phyloP scores from a whole-genome alignment of 805 yeast genomes.

The Ogataea minuta region DNA sequence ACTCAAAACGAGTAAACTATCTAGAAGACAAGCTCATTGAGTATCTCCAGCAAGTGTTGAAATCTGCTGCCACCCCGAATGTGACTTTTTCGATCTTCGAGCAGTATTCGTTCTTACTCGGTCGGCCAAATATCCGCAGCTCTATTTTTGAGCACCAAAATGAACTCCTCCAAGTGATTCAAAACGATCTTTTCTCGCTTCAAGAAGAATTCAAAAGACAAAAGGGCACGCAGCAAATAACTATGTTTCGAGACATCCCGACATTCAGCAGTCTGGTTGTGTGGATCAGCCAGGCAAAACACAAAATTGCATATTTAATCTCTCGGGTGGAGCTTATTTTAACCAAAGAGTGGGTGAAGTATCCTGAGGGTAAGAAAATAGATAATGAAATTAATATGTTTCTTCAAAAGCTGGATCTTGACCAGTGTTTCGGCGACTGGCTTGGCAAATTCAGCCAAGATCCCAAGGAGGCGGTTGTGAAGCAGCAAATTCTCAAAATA shows the following conservation, averaged over 20 bases:
- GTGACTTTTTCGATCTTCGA: slow-evolving; percentile 54
- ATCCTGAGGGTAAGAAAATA: slow-evolving; percentile 67
- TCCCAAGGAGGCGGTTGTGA: slow-evolving; percentile 13
- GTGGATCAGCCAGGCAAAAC: slow-evolving; percentile 52
- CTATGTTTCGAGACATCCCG: slow-evolving; percentile 47
- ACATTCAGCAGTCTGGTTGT: slow-evolving; percentile 44
- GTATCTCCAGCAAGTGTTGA: slow-evolving; percentile 39
- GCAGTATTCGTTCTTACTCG: slow-evolving; percentile 45
- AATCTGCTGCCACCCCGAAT: slow-evolving; percentile 39
- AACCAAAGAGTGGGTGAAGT: slow-evolving; percentile 59
- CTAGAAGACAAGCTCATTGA: slow-evolving; percentile 47
- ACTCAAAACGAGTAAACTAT: slow-evolving; percentile 40
- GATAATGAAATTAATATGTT: slow-evolving; percentile 47
- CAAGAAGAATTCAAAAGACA: slow-evolving; percentile 38
- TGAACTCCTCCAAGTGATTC: slow-evolving; percentile 46
- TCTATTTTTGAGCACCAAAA: slow-evolving; percentile 61
- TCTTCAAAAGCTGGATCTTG: slow-evolving; percentile 44
- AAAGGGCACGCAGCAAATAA: slow-evolving; percentile 33
- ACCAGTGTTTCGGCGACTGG: slow-evolving; percentile 50
- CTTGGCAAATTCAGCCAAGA: slow-evolving; percentile 17
- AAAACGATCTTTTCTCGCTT: slow-evolving; percentile 43
- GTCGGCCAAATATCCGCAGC: slow-evolving; percentile 53
- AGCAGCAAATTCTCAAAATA: slow-evolving; percentile 38
- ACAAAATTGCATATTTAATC: slow-evolving; percentile 41
- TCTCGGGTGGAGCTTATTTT: slow-evolving; percentile 48